Base-by-base conservation (phyloP, 148 eudicot genomes). In the Persicaria maculosa region DNA sequence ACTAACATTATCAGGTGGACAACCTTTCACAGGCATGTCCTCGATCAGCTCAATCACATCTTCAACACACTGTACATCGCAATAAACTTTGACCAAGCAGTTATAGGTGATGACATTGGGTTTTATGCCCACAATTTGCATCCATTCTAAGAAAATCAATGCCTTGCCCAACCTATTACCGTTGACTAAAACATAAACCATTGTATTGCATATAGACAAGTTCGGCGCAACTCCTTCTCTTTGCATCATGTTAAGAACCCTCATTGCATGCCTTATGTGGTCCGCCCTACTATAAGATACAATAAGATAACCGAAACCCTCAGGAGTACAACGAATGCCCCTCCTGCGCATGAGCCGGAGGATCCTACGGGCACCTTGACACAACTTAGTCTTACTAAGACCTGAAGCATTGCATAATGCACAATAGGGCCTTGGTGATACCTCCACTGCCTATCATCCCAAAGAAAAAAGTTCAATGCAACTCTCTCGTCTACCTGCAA, bases 381-480 rank as follows among this genome's bases (percentile, higher is more conserved):
- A 83, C 67, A 83, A 64, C 75, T 83, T 80, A 19, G 83, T 83
- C 74, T 83, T 83, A 50, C 83, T 75, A 48, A 83, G 83, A 80
- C 79, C 77, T 80, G 72, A 61, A 83, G 85, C 83, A 83, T 80
- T 43, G 74, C 75, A 75, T 83, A 83, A 46, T 83, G 80, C 65
- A 80, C 85, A 48, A 80, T 36, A 3, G 69, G 83, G 22, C 80
- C 79, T 46, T 83, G 85, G 68, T 72, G 80, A 54, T 83, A 83
- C 20, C 85, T 76, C 85, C 85, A 83, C 47, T 83, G 83, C 74
- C 85, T 72, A 50, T 75, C 83, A 44, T 81, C 81, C 83, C 85
- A 83, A 31, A 65, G 69, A 64, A 83, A 83, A 65, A 80, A 77
- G 53, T 75, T 61, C 75, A 83, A 75, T 9, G 85, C 83, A 31